Conservation (phyloP, 2,329 filamentous ascomycete species). For the Apiospora pterosperma region DNA sequence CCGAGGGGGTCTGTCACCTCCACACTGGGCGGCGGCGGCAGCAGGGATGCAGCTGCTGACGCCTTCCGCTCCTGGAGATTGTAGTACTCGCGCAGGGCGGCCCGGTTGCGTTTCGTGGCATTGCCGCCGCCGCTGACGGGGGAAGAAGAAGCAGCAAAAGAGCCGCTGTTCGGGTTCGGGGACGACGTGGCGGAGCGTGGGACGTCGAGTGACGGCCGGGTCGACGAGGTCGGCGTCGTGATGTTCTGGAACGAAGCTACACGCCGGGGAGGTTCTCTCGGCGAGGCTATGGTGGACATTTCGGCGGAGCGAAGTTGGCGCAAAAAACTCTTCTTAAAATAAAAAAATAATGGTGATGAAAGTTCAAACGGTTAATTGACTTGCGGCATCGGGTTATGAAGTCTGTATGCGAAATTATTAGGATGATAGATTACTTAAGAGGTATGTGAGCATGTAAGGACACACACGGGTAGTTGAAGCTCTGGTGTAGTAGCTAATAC, state of each 20-base stretch:
- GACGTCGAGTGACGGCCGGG: conserved; percentile 69
- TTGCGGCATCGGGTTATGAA: not conserved
- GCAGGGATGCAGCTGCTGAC: conserved; percentile 29
- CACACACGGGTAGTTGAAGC: not conserved
- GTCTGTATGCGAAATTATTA: not conserved
- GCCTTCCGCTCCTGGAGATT: conserved; percentile 60
- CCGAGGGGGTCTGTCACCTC: conserved; percentile 39
- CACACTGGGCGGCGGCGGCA: conserved; percentile 31
- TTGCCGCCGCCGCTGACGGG: conserved; percentile 18
- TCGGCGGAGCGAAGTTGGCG: not conserved
- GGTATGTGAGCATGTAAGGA: no score
- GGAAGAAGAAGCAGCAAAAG: conserved; percentile 18
- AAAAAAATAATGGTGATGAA: not conserved
- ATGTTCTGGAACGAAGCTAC: conserved; percentile 46
- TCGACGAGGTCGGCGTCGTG: conserved; percentile 69
- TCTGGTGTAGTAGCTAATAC: not conserved
- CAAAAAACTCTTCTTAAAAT: not conserved
- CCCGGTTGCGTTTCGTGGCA: conserved; percentile 63
- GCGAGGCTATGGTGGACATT: conserved; percentile 65
- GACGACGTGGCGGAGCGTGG: conserved; percentile 58
- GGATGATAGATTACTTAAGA: not conserved
- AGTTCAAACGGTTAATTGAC: not conserved
- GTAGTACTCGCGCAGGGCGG: conserved; percentile 91
- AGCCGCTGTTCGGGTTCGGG: conserved; percentile 38
- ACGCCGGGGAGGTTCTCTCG: conserved; percentile 57